These are phyloP conservation scores for Anisodus tanguticus DNA, from an alignment of 257 asterid species.

Conservation along the genomic window DNA sequence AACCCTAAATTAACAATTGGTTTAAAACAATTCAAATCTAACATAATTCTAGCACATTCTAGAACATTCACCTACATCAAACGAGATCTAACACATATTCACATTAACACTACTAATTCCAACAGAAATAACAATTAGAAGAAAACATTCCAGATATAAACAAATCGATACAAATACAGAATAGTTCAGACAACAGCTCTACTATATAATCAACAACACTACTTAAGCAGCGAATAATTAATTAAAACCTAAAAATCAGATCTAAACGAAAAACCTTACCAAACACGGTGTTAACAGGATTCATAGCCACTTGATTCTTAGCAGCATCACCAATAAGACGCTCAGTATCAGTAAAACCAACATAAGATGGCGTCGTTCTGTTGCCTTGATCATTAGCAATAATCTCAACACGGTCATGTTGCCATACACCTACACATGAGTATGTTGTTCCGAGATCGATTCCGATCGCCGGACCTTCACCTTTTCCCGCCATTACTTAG, in stretches of 20 bases:
- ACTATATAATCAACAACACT: too few species aligned
- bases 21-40: too few species aligned
- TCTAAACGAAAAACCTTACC: constrained; percentile 27
- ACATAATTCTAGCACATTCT: too few species aligned
- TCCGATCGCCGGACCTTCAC: constrained; percentile 49
- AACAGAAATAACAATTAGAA: too few species aligned
- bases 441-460: constrained; percentile 49
- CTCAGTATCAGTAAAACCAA: constrained; percentile 46
- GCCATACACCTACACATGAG: constrained; percentile 48
- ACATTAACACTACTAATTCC: too few species aligned
- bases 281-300: constrained; percentile 44
- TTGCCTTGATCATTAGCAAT: constrained; percentile 52
- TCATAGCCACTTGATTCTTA: constrained; percentile 53
- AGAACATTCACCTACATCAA: too few species aligned
- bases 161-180: too few species aligned
- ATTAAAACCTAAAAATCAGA: not conserved
- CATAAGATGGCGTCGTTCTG: constrained; percentile 49
- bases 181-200: too few species aligned
- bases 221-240: too few species aligned
- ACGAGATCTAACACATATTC: too few species aligned
- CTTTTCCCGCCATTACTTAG: constrained; percentile 42
- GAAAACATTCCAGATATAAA: too few species aligned
- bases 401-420: constrained; percentile 50
- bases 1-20: too few species aligned
- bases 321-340: constrained; percentile 49